Evolutionary conservation across 768 basidiomycete genomes (phyloP).

Genomic region (Suillus bovinus): DNA sequence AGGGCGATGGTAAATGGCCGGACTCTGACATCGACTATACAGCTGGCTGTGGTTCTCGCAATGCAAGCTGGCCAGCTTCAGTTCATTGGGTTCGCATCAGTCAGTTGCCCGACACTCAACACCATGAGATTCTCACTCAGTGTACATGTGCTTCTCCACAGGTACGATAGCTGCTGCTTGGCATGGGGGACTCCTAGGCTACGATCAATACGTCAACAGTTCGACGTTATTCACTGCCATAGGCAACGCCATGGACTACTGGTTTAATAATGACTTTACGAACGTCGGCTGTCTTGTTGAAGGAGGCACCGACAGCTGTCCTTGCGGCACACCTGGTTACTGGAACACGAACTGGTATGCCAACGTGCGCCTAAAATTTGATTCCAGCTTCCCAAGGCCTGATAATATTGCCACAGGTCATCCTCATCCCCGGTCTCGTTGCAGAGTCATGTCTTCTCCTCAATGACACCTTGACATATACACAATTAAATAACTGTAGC

Average conservation of each 20-base stretch:
- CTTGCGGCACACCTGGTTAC: constrained; percentile 50
- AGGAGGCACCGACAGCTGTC: constrained; percentile 54
- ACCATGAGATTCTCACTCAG: not conserved
- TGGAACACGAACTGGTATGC: constrained; percentile 73
- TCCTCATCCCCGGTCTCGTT: constrained; percentile 58
- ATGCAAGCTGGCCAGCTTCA: constrained; percentile 72
- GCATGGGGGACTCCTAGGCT: constrained; percentile 50
- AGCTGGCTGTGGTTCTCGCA: constrained; percentile 58
- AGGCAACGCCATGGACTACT: constrained; percentile 55
- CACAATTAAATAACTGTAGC: constrained; percentile 47
- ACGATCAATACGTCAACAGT: constrained; percentile 43
- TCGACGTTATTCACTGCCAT: constrained; percentile 41
- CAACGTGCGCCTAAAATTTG: constrained; percentile 40
- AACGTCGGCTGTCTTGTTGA: constrained; percentile 52
- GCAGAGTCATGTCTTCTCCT: constrained; percentile 60
- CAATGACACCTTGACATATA: constrained; percentile 42
- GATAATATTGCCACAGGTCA: constrained; percentile 39
- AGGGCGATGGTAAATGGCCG: constrained; percentile 54
- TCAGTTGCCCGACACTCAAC: constrained; percentile 25
- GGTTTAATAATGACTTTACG: constrained; percentile 63
- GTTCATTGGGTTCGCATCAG: constrained; percentile 56
- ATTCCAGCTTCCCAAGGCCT: not conserved
- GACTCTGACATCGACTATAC: constrained; percentile 59
- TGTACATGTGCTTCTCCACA: constrained; percentile 18
- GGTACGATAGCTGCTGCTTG: constrained; percentile 57